These are phyloP conservation scores for Conticribra weissflogii DNA, from an alignment of 108 stramenopile genomes.

Conservation along the genomic window DNA sequence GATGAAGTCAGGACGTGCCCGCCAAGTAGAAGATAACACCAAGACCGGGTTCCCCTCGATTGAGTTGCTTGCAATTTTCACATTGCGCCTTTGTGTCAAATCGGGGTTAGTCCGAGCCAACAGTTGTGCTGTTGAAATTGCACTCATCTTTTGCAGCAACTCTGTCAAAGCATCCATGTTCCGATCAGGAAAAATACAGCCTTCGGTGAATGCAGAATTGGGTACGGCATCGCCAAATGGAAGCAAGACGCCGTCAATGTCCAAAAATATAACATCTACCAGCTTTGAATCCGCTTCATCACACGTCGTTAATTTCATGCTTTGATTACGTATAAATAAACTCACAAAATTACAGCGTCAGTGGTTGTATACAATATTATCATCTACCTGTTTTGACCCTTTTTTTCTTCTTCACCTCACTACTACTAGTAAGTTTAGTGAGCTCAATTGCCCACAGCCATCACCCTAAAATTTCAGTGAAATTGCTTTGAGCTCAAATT, in stretches of 20 bases:
- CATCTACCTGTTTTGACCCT: too few relatives aligned
- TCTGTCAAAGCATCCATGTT: conserved; percentile 52
- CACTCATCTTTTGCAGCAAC: conserved; percentile 29
- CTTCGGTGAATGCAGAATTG: neutral
- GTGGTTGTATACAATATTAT: too few relatives aligned
- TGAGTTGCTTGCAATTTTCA: neutral
- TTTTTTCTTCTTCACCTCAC: too few relatives aligned
- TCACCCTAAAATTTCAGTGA: too few relatives aligned
- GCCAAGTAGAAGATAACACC: conserved; percentile 74
- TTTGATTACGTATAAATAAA: too few relatives aligned
- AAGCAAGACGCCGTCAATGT: conserved; percentile 80
- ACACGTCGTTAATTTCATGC: too few relatives aligned
- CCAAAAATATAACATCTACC: conserved; percentile 65
- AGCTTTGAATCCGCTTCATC: neutral
- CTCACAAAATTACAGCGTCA: too few relatives aligned
- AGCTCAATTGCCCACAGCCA: too few relatives aligned
- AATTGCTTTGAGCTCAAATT: too few relatives aligned
- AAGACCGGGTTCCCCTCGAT: conserved; percentile 28
- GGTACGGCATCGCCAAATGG: conserved; percentile 52
- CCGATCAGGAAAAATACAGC: conserved; percentile 58
- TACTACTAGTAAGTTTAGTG: too few relatives aligned
- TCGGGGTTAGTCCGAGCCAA: neutral
- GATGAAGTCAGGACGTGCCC: conserved; percentile 51
- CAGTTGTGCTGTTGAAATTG: conserved; percentile 7
- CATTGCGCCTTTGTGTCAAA: too few relatives aligned